Evolutionary conservation across 169 alveolate species (phyloP).

Genomic region (Miamiensis avidus): DNA sequence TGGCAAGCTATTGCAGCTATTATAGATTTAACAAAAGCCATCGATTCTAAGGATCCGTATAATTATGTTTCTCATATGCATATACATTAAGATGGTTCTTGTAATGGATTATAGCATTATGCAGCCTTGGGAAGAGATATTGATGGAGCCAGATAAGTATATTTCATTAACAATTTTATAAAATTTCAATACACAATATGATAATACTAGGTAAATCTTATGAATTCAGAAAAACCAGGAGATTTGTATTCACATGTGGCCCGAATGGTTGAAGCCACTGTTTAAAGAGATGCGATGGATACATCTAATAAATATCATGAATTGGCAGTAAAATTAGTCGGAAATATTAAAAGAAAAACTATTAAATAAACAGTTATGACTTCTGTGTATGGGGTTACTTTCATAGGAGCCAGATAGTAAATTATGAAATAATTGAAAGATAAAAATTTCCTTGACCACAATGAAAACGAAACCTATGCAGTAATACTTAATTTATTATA

Average conservation of each 20-base stretch:
- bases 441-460: conserved; percentile 33
- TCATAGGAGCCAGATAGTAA: conserved; percentile 91
- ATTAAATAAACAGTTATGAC: conserved; percentile 99
- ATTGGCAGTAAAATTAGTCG: conserved; percentile 76
- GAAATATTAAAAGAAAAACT: conserved; percentile 89
- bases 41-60: conserved; percentile 81
- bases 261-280: conserved; percentile 58
- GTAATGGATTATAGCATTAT: conserved; percentile 97
- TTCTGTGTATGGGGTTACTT: conserved; percentile 97
- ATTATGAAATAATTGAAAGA: conserved; percentile 83
- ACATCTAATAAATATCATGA: conserved; percentile 21
- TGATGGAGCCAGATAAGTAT: conserved; percentile 86
- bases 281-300: conserved; percentile 56
- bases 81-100: conserved; percentile 98
- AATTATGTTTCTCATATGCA: conserved; percentile 87
- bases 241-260: conserved; percentile 95
- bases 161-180: neutral
- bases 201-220: conserved; percentile 88
- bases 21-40: conserved; percentile 83
- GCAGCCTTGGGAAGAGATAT: conserved; percentile 97
- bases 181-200: neutral
- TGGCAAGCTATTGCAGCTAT: conserved; percentile 95
- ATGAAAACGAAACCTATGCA: conserved; percentile 60
- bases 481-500: neutral
- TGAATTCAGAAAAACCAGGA: conserved; percentile 92